Evolutionary conservation across 1,139 yeast species (phyloP), one percentile per base, ranked within the genome.

Genomic region (Saccharomyces pastorianus): DNA sequence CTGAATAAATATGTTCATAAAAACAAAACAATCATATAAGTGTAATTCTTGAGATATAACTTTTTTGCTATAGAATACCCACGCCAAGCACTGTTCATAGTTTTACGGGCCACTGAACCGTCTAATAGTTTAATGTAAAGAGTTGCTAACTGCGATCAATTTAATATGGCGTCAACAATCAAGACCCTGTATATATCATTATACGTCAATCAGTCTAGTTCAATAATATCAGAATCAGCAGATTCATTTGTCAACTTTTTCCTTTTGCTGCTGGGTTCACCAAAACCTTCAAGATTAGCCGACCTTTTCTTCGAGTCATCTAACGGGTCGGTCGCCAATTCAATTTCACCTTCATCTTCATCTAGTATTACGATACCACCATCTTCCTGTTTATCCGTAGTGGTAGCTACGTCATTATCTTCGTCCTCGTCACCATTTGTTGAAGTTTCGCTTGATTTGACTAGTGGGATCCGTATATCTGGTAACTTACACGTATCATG

Each of bases 391-490:
- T 47, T 53, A 6, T 53, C 54, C 6, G 49, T 31, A 4, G 46
- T 44, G 5, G 50, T 34, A n/a, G 17, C 28, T 9, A 14, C 14
- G 7, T 38, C 50, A 3, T 34, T 55, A 47, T 42, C 25, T 14
- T 65, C 56, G 9, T 61, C 56, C 4, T 52, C 59, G 5, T 61
- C 60, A 42, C 8, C 17, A 27, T 41, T 50, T 44, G 17, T 55
- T 17, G 48, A 47, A 8, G 27, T 46, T 9, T 53, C 54, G 13
- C 52, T 55, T 4, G 61, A 60, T 49, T 70, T 62, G 9, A 65
- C 64, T 0, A 56, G 47, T 6, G 77, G 76, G n/a, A 76, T 66
- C 1, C 59, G 64, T 20, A 75, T 53, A 7, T 63, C 66, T 2
- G 74, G 72, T 1, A 69, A 56, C 11, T 9, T 28, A 11, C 29